Percentiles rank a stretch among this genome's conserved stretches.
Evolutionary conservation across 768 basidiomycete species (phyloP).

Genomic region (Termitomyces sp.): DNA sequence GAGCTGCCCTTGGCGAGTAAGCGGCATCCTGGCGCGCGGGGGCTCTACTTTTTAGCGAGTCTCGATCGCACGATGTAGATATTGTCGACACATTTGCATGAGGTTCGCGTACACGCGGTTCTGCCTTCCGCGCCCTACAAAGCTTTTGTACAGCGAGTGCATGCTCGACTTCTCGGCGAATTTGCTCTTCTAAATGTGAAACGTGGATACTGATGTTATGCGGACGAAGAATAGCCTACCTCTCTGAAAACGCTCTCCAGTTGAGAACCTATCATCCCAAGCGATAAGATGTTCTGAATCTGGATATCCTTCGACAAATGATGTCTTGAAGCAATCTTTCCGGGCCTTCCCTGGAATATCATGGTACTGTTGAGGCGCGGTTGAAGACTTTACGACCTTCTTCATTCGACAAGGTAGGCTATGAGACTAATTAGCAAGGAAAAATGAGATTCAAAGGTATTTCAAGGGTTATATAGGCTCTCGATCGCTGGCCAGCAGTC

Average conservation of each 20-base stretch:
- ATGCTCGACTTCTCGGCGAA: constrained; percentile 8
- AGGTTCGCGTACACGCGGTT: neutral
- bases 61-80: neutral
- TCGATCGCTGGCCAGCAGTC: neutral
- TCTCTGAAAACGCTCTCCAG: neutral
- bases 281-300: constrained; percentile 6
- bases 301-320: neutral
- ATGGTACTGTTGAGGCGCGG: neutral
- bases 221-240: neutral
- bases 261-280: constrained; percentile 3
- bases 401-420: neutral
- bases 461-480: neutral
- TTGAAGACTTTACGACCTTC: neutral
- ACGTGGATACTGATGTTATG: neutral
- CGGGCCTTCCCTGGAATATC: neutral
- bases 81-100: neutral
- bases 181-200: constrained; percentile 3
- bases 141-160: constrained; percentile 5
- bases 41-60: neutral
- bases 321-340: neutral
- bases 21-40: neutral
- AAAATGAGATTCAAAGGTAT: neutral
- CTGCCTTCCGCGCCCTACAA: constrained; percentile 3
- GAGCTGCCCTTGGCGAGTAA: neutral
- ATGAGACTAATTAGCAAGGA: neutral